Evolutionary conservation across 83 land plant genomes (phyloP).

Genomic region (Thuja plicata): DNA sequence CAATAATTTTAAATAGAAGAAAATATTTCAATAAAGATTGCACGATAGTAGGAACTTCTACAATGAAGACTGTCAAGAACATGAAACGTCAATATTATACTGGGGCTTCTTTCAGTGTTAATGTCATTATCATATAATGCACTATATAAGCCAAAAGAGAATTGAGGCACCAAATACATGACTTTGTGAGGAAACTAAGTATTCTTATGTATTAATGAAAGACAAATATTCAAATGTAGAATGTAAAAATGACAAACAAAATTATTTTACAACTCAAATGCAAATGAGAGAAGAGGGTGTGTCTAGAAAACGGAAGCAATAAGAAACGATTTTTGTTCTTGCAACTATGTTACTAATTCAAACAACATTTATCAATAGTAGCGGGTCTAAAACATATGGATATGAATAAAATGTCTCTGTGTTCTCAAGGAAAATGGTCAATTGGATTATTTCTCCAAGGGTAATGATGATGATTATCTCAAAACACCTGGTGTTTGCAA

Average conservation of each 20-base stretch:
- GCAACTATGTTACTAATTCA: background rate
- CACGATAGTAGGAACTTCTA: conserved; percentile 64
- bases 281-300: conserved; percentile 8
- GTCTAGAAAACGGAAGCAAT: background rate
- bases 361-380: background rate
- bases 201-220: background rate
- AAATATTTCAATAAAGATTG: conserved; percentile 64
- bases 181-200: background rate
- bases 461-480: background rate
- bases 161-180: background rate
- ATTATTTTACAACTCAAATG: background rate
- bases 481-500: conserved; percentile 14
- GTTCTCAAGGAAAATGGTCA: background rate
- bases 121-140: background rate
- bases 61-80: conserved; percentile 27
- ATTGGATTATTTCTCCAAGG: background rate
- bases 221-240: background rate
- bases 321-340: background rate
- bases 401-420: background rate
- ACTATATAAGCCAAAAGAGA: background rate
- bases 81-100: background rate
- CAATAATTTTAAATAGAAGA: too few relatives aligned
- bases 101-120: background rate
- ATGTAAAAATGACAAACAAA: background rate
- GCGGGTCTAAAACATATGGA: background rate